phyloP scores from a whole-genome alignment of 139 green algal species.

The Dunaliella primolecta region DNA sequence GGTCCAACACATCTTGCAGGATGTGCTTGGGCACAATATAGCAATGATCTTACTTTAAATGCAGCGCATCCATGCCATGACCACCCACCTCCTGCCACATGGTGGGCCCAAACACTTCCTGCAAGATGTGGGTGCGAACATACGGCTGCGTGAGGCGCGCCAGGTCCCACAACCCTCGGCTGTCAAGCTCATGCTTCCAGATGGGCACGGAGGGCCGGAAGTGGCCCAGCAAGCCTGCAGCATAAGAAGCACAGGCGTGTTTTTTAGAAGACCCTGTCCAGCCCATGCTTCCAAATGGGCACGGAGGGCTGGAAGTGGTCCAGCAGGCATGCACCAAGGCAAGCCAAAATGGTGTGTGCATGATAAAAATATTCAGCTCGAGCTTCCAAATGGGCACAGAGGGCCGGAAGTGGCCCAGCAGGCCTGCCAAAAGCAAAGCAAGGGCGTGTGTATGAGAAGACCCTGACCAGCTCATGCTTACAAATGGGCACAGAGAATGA shows the following conservation, averaged over 20 bases:
- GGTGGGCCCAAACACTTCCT: conserved; percentile 50
- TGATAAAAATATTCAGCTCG: conserved; percentile 87
- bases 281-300: conserved; percentile 69
- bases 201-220: conserved; percentile 84
- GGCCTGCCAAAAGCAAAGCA: too few relatives aligned
- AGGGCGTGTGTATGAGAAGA: too few relatives aligned
- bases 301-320: conserved; percentile 84
- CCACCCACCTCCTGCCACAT: conserved; percentile 38
- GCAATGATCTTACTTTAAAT: too few relatives aligned
- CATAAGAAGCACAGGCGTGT: too few relatives aligned
- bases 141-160: conserved; percentile 57
- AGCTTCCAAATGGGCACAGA: conserved; percentile 60
- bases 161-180: conserved; percentile 75
- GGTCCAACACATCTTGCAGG: not conserved
- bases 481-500: conserved; percentile 68
- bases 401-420: conserved; percentile 88
- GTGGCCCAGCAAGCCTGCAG: conserved; percentile 70
- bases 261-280: too few relatives aligned
- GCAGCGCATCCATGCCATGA: too few relatives aligned
- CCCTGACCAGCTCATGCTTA: conserved; percentile 77
- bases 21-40: not conserved
- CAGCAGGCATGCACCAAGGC: conserved; percentile 62
- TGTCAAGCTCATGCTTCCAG: conserved; percentile 75
- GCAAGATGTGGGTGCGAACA: conserved; percentile 45
- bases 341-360: too few relatives aligned